Evolutionary conservation across 2,329 filamentous ascomycete species (phyloP).

Genomic region (Fusarium devonianum): DNA sequence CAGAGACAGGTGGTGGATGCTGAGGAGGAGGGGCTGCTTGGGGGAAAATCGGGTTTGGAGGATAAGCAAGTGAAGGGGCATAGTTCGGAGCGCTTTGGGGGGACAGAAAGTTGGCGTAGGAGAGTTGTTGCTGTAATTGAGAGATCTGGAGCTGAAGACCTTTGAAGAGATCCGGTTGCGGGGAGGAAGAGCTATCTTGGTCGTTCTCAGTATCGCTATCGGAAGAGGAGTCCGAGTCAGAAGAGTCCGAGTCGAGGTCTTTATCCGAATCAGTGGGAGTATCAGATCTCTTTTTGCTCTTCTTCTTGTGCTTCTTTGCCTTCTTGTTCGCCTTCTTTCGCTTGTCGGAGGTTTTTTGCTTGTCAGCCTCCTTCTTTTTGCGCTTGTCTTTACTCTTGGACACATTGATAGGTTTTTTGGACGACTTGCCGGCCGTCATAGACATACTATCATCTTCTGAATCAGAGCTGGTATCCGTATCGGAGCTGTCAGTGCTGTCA

Average conservation of each 20-base stretch:
- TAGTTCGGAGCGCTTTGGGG: conserved; percentile 1
- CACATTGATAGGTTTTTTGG: conserved; percentile 24
- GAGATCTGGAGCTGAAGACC: conserved; percentile 41
- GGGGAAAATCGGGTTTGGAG: not conserved
- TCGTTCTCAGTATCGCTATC: conserved; percentile 31
- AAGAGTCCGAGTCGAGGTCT: conserved; percentile 38
- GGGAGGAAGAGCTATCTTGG: not conserved
- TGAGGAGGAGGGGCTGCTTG: conserved; percentile 1
- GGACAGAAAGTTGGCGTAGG: conserved; percentile 5
- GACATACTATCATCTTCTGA: conserved; percentile 23
- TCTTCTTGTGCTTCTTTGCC: conserved; percentile 19
- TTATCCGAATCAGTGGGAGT: conserved; percentile 17
- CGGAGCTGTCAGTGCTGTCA: conserved; percentile 19
- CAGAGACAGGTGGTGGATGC: not conserved
- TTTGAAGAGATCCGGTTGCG: conserved; percentile 37
- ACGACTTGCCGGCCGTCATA: not conserved
- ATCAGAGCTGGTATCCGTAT: conserved; percentile 23
- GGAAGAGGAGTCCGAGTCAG: conserved; percentile 34
- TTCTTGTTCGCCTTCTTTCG: conserved; percentile 21
- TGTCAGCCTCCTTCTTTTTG: conserved; percentile 19
- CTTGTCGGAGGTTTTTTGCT: conserved; percentile 13
- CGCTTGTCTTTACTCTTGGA: conserved; percentile 15
- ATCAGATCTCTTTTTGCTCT: conserved; percentile 6
- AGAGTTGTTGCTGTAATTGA: conserved; percentile 38
- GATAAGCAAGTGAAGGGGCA: conserved; percentile 5